These are phyloP conservation scores for Coemansia guatemalensis DNA, from an alignment of 192 early-diverging fungal species.

Conservation along the genomic window DNA sequence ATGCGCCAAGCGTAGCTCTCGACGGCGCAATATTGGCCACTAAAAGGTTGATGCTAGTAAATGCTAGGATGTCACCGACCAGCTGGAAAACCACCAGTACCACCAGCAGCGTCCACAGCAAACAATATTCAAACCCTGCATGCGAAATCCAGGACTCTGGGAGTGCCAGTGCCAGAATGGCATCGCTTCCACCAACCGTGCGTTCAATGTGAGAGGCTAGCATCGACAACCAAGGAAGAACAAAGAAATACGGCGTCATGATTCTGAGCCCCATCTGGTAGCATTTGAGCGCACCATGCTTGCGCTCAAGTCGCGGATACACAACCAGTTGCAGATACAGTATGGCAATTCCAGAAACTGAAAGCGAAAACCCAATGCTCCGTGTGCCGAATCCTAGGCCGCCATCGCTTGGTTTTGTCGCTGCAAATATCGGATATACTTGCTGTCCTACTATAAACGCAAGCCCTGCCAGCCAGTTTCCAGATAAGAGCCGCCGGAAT, in stretches of 20 bases:
- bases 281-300: slow-evolving; percentile 32
- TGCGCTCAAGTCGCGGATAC: slow-evolving; percentile 46
- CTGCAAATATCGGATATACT: slow-evolving; percentile 48
- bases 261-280: slow-evolving; percentile 5
- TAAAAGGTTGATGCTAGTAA: slow-evolving; percentile 40
- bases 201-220: not conserved
- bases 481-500: not conserved
- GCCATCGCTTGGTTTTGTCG: slow-evolving; percentile 38
- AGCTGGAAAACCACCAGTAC: slow-evolving; percentile 19
- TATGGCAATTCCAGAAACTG: slow-evolving; percentile 41
- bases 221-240: slow-evolving; percentile 11
- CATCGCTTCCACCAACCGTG: not conserved
- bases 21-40: slow-evolving; percentile 39
- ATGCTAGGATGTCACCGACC: slow-evolving; percentile 22
- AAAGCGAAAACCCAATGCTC: slow-evolving; percentile 54
- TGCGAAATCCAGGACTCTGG: not conserved
- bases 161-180: not conserved
- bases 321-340: slow-evolving; percentile 55
- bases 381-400: slow-evolving; percentile 56
- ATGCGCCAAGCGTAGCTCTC: slow-evolving; percentile 28
- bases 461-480: not conserved
- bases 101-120: slow-evolving; percentile 33
- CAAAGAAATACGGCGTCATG: slow-evolving; percentile 11
- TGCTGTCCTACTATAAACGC: slow-evolving; percentile 13
- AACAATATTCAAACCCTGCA: slow-evolving; percentile 1